Percentiles rank a stretch among this genome's conserved stretches.
These are phyloP conservation scores for Fusarium fujikuroi DNA, from an alignment of 2,329 filamentous ascomycete species.

Conservation along the genomic window DNA sequence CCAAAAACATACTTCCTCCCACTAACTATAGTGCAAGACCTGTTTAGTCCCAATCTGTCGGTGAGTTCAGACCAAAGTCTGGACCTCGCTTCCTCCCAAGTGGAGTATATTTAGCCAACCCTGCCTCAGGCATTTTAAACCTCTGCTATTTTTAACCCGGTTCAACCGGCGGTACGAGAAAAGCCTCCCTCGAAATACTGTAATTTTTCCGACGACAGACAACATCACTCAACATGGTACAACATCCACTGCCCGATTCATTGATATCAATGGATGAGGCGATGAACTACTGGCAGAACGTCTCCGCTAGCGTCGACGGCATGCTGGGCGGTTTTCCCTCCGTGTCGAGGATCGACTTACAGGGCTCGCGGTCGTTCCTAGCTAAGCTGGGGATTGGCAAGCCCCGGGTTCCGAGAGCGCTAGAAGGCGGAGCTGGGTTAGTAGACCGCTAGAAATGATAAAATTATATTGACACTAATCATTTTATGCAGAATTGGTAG, in stretches of 20 bases:
- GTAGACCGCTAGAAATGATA: neutral
- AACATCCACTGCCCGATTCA: neutral
- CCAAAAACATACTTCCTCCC: neutral
- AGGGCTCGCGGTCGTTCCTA: neutral
- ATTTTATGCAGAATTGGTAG: neutral
- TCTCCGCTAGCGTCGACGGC: neutral
- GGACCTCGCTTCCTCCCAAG: neutral
- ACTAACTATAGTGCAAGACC: neutral
- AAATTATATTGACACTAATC: too few species aligned
- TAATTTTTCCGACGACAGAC: too few species aligned
- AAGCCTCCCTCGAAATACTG: neutral
- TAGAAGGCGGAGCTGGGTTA: neutral
- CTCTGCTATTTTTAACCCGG: neutral
- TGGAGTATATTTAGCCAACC: neutral
- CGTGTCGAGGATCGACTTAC: neutral
- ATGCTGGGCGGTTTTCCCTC: neutral
- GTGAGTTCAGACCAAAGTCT: neutral
- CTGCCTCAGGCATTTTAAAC: neutral
- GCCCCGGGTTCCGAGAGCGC: neutral
- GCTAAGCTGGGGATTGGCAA: neutral
- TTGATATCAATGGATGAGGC: neutral
- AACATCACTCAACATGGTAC: neutral
- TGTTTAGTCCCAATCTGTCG: neutral
- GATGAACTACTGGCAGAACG: neutral
- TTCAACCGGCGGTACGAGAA: neutral